These are phyloP conservation scores for Cyberlindnera maritima DNA, from an alignment of 805 yeast species.

Conservation along the genomic window DNA sequence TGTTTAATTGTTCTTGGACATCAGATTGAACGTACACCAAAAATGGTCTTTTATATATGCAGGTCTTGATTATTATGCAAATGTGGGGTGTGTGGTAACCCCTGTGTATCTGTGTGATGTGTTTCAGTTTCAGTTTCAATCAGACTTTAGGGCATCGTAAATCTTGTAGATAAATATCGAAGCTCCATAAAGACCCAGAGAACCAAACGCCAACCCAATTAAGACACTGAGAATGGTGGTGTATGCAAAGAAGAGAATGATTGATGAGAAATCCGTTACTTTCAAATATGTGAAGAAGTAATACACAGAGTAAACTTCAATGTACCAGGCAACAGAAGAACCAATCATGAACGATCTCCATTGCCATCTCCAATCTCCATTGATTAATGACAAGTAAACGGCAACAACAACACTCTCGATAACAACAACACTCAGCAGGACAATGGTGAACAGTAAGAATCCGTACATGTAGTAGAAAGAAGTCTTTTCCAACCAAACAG, in stretches of 20 bases:
- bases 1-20: too few species aligned
- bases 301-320: slow-evolving; percentile 64
- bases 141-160: slow-evolving; percentile 56
- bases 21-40: too few species aligned
- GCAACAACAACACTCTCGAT: slow-evolving; percentile 71
- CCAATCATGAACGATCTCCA: slow-evolving; percentile 79
- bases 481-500: slow-evolving; percentile 78
- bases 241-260: slow-evolving; percentile 67
- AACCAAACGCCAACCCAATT: slow-evolving; percentile 71
- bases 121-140: slow-evolving; percentile 34
- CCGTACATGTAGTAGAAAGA: slow-evolving; percentile 81
- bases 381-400: slow-evolving; percentile 57
- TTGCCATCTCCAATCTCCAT: slow-evolving; percentile 68
- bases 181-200: slow-evolving; percentile 68
- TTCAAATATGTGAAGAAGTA: slow-evolving; percentile 58
- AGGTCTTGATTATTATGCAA: not conserved
- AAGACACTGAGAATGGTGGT: slow-evolving; percentile 60
- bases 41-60: not conserved
- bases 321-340: slow-evolving; percentile 67
- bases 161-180: slow-evolving; percentile 61
- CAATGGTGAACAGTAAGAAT: slow-evolving; percentile 60
- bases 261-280: slow-evolving; percentile 64
- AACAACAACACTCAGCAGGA: slow-evolving; percentile 59
- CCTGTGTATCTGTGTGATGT: not conserved
- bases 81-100: not conserved